Percentiles rank a stretch among this genome's conserved stretches.
Evolutionary conservation across 768 basidiomycete genomes (phyloP).

Genomic region (Russula ochroleuca): DNA sequence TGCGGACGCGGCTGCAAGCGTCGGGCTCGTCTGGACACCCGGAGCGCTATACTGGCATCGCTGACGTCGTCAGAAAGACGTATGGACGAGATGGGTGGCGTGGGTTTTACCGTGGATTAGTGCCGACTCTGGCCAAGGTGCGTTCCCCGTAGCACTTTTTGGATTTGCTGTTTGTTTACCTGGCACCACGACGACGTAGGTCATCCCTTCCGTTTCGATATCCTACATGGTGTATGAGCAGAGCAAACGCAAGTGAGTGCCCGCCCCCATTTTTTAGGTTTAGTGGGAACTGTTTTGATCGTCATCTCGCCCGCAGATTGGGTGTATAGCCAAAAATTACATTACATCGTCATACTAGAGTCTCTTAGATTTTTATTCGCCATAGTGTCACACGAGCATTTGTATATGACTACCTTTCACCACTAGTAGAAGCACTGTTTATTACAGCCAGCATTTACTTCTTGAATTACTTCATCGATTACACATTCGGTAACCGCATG

Average conservation of each 20-base stretch:
- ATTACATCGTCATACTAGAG: slow-evolving; percentile 13
- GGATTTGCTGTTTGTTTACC: neutral
- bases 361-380: slow-evolving; percentile 5
- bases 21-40: slow-evolving; percentile 96
- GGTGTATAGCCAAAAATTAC: slow-evolving; percentile 20
- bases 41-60: slow-evolving; percentile 80
- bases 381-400: slow-evolving; percentile 4
- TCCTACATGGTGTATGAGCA: slow-evolving; percentile 94
- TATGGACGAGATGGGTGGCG: slow-evolving; percentile 85
- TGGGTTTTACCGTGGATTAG: slow-evolving; percentile 89
- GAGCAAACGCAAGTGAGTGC: slow-evolving; percentile 66
- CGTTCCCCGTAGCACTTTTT: neutral
- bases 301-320: neutral
- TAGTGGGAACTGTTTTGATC: neutral
- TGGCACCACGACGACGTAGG: slow-evolving; percentile 42
- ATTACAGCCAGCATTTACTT: neutral
- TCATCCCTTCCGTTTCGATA: slow-evolving; percentile 94
- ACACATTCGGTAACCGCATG: neutral
- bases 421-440: neutral
- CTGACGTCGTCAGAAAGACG: slow-evolving; percentile 79
- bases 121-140: slow-evolving; percentile 91
- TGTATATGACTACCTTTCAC: slow-evolving; percentile 10
- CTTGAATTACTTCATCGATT: slow-evolving; percentile 7
- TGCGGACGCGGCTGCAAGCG: slow-evolving; percentile 92
- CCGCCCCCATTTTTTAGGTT: neutral